Conservation (phyloP, 208 protist genomes). For the Vickermania ingenoplastis region DNA sequence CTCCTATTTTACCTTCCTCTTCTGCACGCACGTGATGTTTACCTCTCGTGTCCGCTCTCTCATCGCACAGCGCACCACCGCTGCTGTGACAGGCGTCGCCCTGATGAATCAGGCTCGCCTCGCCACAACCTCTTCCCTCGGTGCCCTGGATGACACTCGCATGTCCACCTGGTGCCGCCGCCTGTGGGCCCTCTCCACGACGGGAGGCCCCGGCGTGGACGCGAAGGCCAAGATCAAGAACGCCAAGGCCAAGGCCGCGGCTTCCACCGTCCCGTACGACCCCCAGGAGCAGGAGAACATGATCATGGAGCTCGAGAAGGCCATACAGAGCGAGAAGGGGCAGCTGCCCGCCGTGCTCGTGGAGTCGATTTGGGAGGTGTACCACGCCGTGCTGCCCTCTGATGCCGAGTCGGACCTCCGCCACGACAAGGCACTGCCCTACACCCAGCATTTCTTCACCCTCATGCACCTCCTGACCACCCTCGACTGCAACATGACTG, state of each 20-base stretch:
- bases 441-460: slow-evolving; percentile 34
- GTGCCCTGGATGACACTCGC: slow-evolving; percentile 26
- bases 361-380: slow-evolving; percentile 59
- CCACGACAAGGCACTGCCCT: slow-evolving; percentile 11
- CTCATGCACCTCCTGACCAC: slow-evolving; percentile 43
- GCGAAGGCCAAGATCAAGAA: neutral
- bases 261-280: neutral
- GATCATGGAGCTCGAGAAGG: slow-evolving; percentile 18
- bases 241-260: neutral
- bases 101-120: neutral
- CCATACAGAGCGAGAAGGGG: slow-evolving; percentile 29
- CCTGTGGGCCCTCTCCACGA: slow-evolving; percentile 41
- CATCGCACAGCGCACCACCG: neutral
- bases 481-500: slow-evolving; percentile 42
- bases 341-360: slow-evolving; percentile 40
- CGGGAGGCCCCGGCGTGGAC: neutral
- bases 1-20: too few species aligned
- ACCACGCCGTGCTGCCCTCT: slow-evolving; percentile 47
- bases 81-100: neutral
- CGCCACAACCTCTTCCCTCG: neutral
- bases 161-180: slow-evolving; percentile 57
- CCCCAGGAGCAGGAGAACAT: slow-evolving; percentile 4
- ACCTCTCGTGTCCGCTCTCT: neutral
- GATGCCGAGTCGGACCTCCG: slow-evolving; percentile 18
- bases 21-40: neutral